These are phyloP conservation scores for Solioccasus polychromus DNA, from an alignment of 768 basidiomycete genomes.

Conservation along the genomic window DNA sequence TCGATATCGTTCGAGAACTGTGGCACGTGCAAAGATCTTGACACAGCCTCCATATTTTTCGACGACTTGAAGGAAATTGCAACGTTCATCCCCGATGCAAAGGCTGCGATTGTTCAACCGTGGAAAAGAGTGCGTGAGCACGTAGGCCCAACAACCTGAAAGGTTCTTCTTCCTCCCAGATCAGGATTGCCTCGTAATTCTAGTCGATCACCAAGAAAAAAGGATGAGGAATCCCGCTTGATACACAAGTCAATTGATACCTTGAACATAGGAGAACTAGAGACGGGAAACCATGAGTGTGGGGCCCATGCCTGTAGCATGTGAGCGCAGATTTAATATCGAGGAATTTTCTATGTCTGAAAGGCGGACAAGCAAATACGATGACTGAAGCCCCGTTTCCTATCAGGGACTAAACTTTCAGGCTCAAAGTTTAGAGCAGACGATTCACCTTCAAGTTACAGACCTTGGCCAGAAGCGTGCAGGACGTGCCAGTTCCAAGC, in stretches of 20 bases:
- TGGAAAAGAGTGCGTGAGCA: slow-evolving; percentile 17
- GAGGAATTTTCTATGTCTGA: slow-evolving; percentile 9
- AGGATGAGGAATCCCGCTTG: slow-evolving; percentile 24
- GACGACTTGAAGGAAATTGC: slow-evolving; percentile 7
- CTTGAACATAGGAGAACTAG: neutral
- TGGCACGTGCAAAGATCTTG: slow-evolving; percentile 2
- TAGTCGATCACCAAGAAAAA: slow-evolving; percentile 16
- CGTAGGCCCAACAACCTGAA: slow-evolving; percentile 19
- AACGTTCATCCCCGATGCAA: slow-evolving; percentile 19
- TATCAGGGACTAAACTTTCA: slow-evolving; percentile 9
- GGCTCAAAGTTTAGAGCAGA: neutral
- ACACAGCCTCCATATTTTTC: slow-evolving; percentile 7
- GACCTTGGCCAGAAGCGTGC: slow-evolving; percentile 11
- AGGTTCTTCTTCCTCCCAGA: slow-evolving; percentile 17
- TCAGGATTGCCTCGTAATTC: slow-evolving; percentile 15
- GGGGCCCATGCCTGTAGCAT: too few species aligned
- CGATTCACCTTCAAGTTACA: neutral
- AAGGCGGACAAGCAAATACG: slow-evolving; percentile 14
- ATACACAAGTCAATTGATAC: neutral
- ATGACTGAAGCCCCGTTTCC: slow-evolving; percentile 10
- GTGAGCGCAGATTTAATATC: slow-evolving; percentile 12
- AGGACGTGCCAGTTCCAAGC: slow-evolving; percentile 18
- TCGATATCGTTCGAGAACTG: slow-evolving; percentile 11
- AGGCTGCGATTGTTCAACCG: slow-evolving; percentile 12
- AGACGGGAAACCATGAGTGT: slow-evolving; percentile 21